Evolutionary conservation across 768 basidiomycete species (phyloP).

Genomic region (Lactarius deliciosus): DNA sequence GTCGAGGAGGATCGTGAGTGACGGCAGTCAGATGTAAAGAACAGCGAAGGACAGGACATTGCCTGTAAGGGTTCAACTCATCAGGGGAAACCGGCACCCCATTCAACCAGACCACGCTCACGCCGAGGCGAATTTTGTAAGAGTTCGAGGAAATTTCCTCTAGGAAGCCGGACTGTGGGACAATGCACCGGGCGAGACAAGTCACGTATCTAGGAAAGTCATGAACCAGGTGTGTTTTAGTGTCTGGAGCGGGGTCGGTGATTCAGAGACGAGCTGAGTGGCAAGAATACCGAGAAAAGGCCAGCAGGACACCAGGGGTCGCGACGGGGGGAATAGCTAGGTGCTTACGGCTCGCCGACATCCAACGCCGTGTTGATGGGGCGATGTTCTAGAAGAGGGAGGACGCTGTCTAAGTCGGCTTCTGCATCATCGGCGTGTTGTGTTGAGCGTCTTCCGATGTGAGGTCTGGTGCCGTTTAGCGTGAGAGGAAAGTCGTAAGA

Average conservation of each 20-base stretch:
- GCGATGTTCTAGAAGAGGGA: too few species aligned
- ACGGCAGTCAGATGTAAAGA: neutral
- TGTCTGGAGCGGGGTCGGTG: slow-evolving; percentile 50
- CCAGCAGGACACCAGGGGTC: too few species aligned
- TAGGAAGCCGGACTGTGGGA: slow-evolving; percentile 47
- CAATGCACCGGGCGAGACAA: slow-evolving; percentile 67
- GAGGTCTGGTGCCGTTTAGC: neutral
- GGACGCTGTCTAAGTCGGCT: slow-evolving; percentile 23
- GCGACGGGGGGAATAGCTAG: too few species aligned
- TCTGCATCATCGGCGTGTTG: slow-evolving; percentile 22
- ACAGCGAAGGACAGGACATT: slow-evolving; percentile 23
- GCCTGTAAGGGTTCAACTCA: slow-evolving; percentile 73
- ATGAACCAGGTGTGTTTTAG: slow-evolving; percentile 72
- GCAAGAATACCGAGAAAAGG: slow-evolving; percentile 78
- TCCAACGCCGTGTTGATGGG: too few species aligned
- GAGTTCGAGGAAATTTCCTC: slow-evolving; percentile 61
- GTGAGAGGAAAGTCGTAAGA: neutral
- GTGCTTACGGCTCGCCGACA: too few species aligned
- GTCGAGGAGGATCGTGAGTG: too few species aligned
- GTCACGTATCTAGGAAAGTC: slow-evolving; percentile 88
- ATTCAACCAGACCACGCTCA: slow-evolving; percentile 76
- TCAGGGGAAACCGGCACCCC: slow-evolving; percentile 59
- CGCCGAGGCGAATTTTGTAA: slow-evolving; percentile 50
- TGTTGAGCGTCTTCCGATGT: slow-evolving; percentile 13
- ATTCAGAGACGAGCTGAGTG: slow-evolving; percentile 68